Base-by-base conservation (phyloP, 768 basidiomycete species). In the Agrocybe praecox region DNA sequence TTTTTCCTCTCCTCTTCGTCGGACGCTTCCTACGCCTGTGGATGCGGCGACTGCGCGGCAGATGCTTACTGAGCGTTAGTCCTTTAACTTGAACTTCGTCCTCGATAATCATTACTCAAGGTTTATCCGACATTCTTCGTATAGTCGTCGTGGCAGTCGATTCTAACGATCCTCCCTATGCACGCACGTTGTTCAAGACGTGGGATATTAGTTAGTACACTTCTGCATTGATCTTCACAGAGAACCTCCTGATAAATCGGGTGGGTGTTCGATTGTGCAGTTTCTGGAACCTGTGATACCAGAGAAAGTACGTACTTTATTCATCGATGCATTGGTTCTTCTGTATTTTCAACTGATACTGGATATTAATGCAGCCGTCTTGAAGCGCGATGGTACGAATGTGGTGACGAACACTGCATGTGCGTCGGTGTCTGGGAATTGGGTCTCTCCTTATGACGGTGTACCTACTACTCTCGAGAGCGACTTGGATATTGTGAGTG, bases 361-460 rank as follows among this genome's bases (percentile, higher is more conserved):
- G 40, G n/a, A 51, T 9, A 32, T 33, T 47, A n/a, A 17, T 36
- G 44, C 11, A 77, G 75, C 73, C 21, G 76, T 79, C 22, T 62
- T 79, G 46, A 75, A 73, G 61, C 74, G 76, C 24, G 77, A 79
- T 55, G 77, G 76, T 12, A 77, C 72, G 11, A 66, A 64, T 58
- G 80, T 83, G 11, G 75, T 79, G 17, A 72, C 71, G 1, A 67
- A 71, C 59, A 68, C 63, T 47, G 64, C 72, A 12, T 83, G 81
- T 64, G 53, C 63, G 5, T 62, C 77, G 0, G 76, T 72, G 17
- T 80, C 77, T 1, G 80, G 81, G 10, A 65, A 74, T 29, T 81
- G 80, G 81, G 72, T 78, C 7, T 79, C 79, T 21, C 75, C 79
- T 2, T 83, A 84, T 53, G 82, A 84, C 51, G 70, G 70, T 40